These are phyloP conservation scores for Passalora sequoiae DNA, from an alignment of 2,329 filamentous ascomycete genomes.

Conservation along the genomic window DNA sequence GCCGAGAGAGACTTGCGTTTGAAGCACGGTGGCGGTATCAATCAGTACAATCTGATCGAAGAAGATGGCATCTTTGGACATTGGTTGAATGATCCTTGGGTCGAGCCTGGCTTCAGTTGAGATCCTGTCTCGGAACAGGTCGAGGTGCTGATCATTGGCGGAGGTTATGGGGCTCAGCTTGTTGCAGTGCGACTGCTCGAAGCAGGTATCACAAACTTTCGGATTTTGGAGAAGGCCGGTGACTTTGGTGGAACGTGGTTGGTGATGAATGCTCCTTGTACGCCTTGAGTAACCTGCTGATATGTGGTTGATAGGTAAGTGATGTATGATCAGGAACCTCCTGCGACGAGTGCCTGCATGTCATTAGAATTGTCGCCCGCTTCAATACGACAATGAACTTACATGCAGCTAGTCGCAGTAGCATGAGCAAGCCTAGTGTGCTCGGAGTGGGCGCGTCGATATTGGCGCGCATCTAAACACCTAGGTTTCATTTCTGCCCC, in stretches of 20 bases:
- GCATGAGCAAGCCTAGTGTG: no score
- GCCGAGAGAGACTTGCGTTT: conserved; percentile 21
- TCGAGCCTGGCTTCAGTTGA: conserved; percentile 13
- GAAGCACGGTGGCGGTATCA: conserved; percentile 17
- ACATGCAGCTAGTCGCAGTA: no score
- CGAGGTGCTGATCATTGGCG: conserved; percentile 21
- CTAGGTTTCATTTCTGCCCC: not conserved
- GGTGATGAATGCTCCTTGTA: conserved; percentile 1
- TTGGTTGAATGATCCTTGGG: conserved; percentile 21
- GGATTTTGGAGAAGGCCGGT: conserved; percentile 21
- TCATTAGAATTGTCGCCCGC: no score
- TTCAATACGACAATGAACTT: no score
- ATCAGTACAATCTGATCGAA: conserved; percentile 22
- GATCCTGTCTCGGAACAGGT: conserved; percentile 17
- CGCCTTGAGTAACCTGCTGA: no score
- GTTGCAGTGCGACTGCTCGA: conserved; percentile 21
- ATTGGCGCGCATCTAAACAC: not conserved
- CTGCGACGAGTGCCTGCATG: no score
- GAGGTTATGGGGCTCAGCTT: conserved; percentile 22
- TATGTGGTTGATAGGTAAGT: not conserved
- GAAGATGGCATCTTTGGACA: conserved; percentile 15
- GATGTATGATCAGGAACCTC: not conserved
- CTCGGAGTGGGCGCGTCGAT: no score
- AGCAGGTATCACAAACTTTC: conserved; percentile 20
- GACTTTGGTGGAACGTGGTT: conserved; percentile 45